Evolutionary conservation across 495 filamentous ascomycete species (phyloP).

Genomic region (Aspergillus incahuasiensis): DNA sequence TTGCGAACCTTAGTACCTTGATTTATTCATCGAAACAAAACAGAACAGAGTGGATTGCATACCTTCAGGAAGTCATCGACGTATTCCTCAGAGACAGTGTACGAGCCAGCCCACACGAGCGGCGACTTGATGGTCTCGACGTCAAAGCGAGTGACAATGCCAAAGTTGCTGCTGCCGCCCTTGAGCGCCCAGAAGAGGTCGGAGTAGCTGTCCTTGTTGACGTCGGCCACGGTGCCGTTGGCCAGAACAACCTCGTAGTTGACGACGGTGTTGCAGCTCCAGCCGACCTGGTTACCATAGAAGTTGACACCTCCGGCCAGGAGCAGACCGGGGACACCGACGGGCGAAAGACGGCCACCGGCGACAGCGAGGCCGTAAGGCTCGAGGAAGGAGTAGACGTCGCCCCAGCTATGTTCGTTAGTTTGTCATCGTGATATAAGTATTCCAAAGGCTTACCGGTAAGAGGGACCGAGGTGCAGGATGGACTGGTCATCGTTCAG

Average conservation of each 20-base stretch:
- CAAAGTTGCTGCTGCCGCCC: conserved; percentile 53
- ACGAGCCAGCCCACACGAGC: conserved; percentile 42
- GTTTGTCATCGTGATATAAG: conserved; percentile 26
- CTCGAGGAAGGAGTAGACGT: conserved; percentile 49
- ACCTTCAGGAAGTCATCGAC: conserved; percentile 29
- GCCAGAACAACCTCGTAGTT: conserved; percentile 58
- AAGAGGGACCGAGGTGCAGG: conserved; percentile 25
- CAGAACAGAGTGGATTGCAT: too few species aligned
- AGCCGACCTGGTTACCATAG: conserved; percentile 44
- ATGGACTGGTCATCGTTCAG: conserved; percentile 26
- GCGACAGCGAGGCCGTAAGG: conserved; percentile 42
- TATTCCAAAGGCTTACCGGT: conserved; percentile 22
- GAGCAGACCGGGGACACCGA: conserved; percentile 46
- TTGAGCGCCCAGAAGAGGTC: conserved; percentile 60
- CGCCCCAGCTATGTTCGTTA: conserved; percentile 40
- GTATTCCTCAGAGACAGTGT: conserved; percentile 27
- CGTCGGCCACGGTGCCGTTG: conserved; percentile 51
- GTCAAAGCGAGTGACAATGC: conserved; percentile 48
- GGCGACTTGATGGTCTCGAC: conserved; percentile 46
- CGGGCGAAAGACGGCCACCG: conserved; percentile 50
- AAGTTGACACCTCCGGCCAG: conserved; percentile 53
- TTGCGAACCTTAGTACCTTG: too few species aligned
- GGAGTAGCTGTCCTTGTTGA: conserved; percentile 42
- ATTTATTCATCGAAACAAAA: too few species aligned
- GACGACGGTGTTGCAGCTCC: conserved; percentile 46